Percentiles rank a stretch among this genome's conserved stretches.
Conservation (phyloP, 2,329 filamentous ascomycete genomes). For the Colletotrichum higginsianum region DNA sequence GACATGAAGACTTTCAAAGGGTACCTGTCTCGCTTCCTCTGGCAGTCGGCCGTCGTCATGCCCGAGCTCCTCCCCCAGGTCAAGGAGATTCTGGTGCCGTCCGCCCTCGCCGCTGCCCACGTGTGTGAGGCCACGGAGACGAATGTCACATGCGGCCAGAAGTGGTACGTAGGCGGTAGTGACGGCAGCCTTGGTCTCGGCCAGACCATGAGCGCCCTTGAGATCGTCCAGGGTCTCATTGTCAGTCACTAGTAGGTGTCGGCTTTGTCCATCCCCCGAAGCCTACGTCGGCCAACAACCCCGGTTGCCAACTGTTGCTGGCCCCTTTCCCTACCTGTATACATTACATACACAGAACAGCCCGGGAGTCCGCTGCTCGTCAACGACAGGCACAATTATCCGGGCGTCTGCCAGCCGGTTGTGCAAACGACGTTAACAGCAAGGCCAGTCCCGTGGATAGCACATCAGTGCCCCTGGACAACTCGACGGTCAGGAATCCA, state of each 20-base stretch:
- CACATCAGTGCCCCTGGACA: not conserved
- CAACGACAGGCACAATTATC: not conserved
- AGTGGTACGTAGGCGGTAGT: constrained; percentile 72
- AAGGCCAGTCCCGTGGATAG: not conserved
- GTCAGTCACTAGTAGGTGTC: constrained; percentile 50
- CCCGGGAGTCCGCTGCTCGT: not conserved
- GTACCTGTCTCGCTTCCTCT: constrained; percentile 76
- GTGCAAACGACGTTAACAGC: not conserved
- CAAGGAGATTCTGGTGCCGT: constrained; percentile 63
- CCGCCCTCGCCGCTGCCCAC: constrained; percentile 69
- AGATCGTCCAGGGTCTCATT: constrained; percentile 71
- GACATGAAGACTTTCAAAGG: constrained; percentile 80
- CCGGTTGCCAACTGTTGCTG: not conserved
- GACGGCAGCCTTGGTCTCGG: constrained; percentile 71
- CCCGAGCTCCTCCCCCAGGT: constrained; percentile 67
- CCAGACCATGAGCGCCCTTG: constrained; percentile 76
- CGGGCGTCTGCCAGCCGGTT: not conserved
- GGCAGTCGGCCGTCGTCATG: constrained; percentile 69
- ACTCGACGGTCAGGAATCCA: not conserved
- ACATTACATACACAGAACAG: too few species aligned
- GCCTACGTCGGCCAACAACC: not conserved
- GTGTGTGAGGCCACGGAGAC: constrained; percentile 70
- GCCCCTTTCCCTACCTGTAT: not conserved
- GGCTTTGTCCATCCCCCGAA: constrained; percentile 50
- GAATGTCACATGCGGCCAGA: constrained; percentile 71